Percentiles rank a stretch among this genome's conserved stretches.
These are phyloP conservation scores for Phalaenopsis aphrodite DNA, from an alignment of 106 monocot species.

Conservation along the genomic window DNA sequence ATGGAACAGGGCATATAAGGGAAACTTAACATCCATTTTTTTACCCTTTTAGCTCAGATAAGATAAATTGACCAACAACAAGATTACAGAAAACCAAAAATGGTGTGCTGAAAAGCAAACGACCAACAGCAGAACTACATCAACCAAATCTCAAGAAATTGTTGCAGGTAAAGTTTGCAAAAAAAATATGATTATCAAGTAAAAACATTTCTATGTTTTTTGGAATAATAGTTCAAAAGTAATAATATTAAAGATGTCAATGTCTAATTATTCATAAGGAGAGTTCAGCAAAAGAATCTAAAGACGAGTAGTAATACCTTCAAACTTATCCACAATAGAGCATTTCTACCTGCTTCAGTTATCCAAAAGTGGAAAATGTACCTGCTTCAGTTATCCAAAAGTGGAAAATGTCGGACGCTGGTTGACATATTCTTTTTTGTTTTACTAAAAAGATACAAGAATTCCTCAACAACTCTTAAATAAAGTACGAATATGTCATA, in stretches of 20 bases:
- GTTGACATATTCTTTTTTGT: no score
- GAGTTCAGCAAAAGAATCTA: background rate
- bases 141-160: background rate
- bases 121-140: background rate
- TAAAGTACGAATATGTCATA: no score
- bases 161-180: background rate
- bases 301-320: background rate
- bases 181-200: background rate
- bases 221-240: background rate
- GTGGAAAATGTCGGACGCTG: background rate
- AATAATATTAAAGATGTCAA: slow-evolving; percentile 3
- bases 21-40: background rate
- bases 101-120: background rate
- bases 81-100: background rate
- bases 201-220: background rate
- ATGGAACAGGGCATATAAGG: background rate
- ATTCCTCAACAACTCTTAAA: no score
- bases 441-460: no score
- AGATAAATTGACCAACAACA: background rate
- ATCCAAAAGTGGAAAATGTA: background rate
- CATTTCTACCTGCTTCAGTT: background rate
- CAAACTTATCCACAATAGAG: background rate
- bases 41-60: background rate
- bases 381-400: background rate
- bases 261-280: background rate